A percentile compares a stretch with the other conserved stretches of the same genome.
Evolutionary conservation across 805 yeast genomes (phyloP).

Genomic region (Nakazawaea laoshanensis): DNA sequence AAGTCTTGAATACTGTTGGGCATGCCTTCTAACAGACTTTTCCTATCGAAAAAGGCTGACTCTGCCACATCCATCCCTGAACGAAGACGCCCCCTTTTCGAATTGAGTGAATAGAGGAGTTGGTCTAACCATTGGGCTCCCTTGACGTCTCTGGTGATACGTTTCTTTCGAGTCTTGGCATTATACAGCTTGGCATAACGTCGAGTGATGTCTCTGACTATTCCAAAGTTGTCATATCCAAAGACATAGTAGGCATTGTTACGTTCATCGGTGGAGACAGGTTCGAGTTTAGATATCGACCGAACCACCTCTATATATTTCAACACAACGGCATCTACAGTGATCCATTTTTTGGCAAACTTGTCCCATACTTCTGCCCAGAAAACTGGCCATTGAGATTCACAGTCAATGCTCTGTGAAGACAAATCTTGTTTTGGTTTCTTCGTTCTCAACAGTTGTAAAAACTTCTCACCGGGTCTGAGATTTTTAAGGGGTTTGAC

Average conservation of each 20-base stretch:
- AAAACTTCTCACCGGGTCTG: constrained; percentile 19
- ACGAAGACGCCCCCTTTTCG: constrained; percentile 15
- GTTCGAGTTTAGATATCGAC: constrained; percentile 53
- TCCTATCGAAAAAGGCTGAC: constrained; percentile 46
- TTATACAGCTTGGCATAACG: constrained; percentile 67
- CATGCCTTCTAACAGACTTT: constrained; percentile 73
- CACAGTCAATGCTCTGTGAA: constrained; percentile 10
- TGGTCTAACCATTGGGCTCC: constrained; percentile 55
- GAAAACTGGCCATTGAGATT: constrained; percentile 52
- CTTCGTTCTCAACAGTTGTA: constrained; percentile 19
- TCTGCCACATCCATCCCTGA: constrained; percentile 44
- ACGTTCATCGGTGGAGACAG: constrained; percentile 49
- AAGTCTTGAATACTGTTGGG: constrained; percentile 81
- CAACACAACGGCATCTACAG: constrained; percentile 73
- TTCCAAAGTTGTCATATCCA: constrained; percentile 61
- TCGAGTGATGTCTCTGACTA: constrained; percentile 76
- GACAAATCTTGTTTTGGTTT: constrained; percentile 4
- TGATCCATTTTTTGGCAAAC: constrained; percentile 65
- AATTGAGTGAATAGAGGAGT: constrained; percentile 28
- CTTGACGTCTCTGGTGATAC: constrained; percentile 54
- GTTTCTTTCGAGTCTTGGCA: constrained; percentile 65
- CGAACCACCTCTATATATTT: constrained; percentile 55
- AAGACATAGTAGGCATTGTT: constrained; percentile 67
- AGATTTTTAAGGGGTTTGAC: constrained; percentile 6
- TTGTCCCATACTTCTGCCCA: constrained; percentile 96